Conservation (phyloP, 345 rosid species). For the Pugionium cornutum region DNA sequence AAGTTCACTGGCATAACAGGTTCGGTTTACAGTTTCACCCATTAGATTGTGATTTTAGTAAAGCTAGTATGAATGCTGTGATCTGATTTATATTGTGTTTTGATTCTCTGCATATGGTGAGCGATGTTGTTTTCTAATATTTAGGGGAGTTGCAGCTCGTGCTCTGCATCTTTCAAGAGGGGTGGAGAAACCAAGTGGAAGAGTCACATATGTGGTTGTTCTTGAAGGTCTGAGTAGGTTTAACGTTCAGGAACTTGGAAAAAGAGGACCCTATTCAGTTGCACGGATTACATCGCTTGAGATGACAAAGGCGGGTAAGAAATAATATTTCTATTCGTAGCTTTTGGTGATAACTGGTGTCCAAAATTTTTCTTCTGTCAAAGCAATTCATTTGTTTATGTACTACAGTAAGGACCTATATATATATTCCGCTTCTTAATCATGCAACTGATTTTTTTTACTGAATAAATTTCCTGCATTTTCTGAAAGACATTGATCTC, state of each 20-base stretch:
- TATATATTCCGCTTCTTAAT: background rate
- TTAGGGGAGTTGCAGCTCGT: slow-evolving; percentile 98
- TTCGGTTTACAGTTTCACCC: slow-evolving; percentile 23
- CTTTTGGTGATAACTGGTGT: slow-evolving; percentile 15
- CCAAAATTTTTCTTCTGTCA: background rate
- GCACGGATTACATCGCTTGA: slow-evolving; percentile 89
- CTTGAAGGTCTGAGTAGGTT: slow-evolving; percentile 98
- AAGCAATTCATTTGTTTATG: background rate
- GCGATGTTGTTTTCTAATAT: slow-evolving; percentile 18
- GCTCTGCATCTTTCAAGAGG: slow-evolving; percentile 97
- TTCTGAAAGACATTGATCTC: slow-evolving; percentile 7
- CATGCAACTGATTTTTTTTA: background rate
- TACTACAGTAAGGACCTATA: background rate
- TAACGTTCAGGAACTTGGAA: slow-evolving; percentile 89
- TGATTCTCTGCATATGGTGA: slow-evolving; percentile 22
- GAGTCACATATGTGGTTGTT: slow-evolving; percentile 94
- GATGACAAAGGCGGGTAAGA: slow-evolving; percentile 82
- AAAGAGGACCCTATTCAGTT: slow-evolving; percentile 83
- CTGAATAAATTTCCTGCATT: slow-evolving; percentile 6
- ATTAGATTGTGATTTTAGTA: background rate
- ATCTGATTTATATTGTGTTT: slow-evolving; percentile 21
- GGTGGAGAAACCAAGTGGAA: slow-evolving; percentile 99
- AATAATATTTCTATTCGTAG: slow-evolving; percentile 17
- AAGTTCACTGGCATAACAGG: slow-evolving; percentile 94
- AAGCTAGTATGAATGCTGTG: background rate